A percentile compares a stretch with the other conserved stretches of the same genome.
phyloP scores from a whole-genome alignment of 2,329 filamentous ascomycete genomes.

The Fusarium sp. region DNA sequence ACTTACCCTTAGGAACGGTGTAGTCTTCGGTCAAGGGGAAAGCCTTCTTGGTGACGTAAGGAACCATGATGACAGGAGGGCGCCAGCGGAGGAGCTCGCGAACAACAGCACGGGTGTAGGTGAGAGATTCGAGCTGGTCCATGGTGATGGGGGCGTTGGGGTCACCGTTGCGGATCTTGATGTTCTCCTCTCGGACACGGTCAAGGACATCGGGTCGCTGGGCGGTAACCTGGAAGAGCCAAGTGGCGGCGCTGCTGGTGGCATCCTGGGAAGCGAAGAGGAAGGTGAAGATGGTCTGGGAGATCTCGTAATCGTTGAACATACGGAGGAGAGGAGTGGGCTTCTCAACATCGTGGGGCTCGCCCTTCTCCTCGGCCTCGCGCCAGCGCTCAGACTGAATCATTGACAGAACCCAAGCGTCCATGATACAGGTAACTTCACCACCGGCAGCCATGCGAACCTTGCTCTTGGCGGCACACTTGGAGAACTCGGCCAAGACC shows the following conservation, averaged over 20 bases:
- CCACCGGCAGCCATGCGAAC: constrained; percentile 90
- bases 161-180: constrained; percentile 79
- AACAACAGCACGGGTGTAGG: constrained; percentile 91
- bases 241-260: constrained; percentile 91
- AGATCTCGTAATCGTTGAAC: constrained; percentile 91
- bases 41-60: constrained; percentile 92
- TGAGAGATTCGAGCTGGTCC: constrained; percentile 88
- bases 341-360: constrained; percentile 79
- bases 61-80: constrained; percentile 96
- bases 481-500: constrained; percentile 88
- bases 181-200: constrained; percentile 91
- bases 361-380: constrained; percentile 79
- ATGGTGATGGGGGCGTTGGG: constrained; percentile 76
- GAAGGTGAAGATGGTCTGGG: constrained; percentile 95
- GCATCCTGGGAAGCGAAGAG: constrained; percentile 98
- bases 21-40: constrained; percentile 91
- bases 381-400: constrained; percentile 85
- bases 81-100: constrained; percentile 93
- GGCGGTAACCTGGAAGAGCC: constrained; percentile 94
- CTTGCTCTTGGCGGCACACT: constrained; percentile 93
- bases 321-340: constrained; percentile 83
- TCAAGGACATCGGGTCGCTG: constrained; percentile 93
- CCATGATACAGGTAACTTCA: constrained; percentile 91
- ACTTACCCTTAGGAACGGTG: constrained; percentile 86
- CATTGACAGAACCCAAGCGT: constrained; percentile 92